These are phyloP conservation scores for Ilyonectria robusta DNA, from an alignment of 2,329 filamentous ascomycete species.

Conservation along the genomic window DNA sequence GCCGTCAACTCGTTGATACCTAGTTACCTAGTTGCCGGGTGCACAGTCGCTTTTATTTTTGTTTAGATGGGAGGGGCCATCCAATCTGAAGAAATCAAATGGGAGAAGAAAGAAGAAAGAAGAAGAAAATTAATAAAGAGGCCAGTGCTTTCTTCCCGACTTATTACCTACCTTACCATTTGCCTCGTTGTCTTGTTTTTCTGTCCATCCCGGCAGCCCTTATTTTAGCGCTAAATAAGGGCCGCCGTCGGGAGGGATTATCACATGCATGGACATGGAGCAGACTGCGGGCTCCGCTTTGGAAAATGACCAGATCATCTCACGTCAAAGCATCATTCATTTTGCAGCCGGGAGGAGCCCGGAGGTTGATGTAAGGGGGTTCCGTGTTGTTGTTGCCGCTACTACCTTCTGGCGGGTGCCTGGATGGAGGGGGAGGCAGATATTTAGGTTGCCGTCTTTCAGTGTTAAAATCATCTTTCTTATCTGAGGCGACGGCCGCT, in stretches of 20 bases:
- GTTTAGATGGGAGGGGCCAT: not conserved
- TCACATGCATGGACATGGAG: constrained; percentile 45
- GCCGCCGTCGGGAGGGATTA: constrained; percentile 25
- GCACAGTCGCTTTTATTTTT: constrained; percentile 6
- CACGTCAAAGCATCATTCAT: constrained; percentile 47
- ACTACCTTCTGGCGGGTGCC: too few relatives aligned
- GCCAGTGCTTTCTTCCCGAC: constrained; percentile 7
- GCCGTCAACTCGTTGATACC: not conserved
- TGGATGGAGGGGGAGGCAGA: too few relatives aligned
- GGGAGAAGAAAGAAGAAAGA: not conserved
- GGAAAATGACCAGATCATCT: constrained; percentile 48
- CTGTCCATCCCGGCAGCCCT: constrained; percentile 31
- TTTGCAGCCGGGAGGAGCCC: constrained; percentile 22
- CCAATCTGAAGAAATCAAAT: constrained; percentile 17
- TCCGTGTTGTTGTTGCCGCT: not conserved
- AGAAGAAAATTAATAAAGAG: constrained; percentile 2
- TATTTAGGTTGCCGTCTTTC: not conserved
- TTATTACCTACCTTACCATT: not conserved
- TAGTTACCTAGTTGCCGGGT: constrained; percentile 10
- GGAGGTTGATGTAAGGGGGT: constrained; percentile 5
- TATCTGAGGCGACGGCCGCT: not conserved
- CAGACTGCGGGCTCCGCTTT: constrained; percentile 31
- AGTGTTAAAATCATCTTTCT: not conserved
- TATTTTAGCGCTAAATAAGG: constrained; percentile 41
- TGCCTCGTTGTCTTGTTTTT: constrained; percentile 24